Percentiles rank a stretch among this genome's conserved stretches.
Evolutionary conservation across 495 filamentous ascomycete species (phyloP).

Genomic region (Hypoxylon intermedium): DNA sequence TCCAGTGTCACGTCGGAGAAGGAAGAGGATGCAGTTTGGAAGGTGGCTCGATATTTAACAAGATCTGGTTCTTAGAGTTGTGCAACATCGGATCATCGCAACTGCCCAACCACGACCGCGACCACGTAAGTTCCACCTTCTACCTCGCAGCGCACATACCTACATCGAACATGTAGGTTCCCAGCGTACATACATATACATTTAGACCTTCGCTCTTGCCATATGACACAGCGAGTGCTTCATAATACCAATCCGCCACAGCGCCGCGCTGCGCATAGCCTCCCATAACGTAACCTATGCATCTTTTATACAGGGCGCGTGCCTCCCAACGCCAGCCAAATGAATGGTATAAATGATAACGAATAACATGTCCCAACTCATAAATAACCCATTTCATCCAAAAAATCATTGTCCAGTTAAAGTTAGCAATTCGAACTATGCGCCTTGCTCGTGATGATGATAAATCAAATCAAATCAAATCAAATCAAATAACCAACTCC

Average conservation of each 20-base stretch:
- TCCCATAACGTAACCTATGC: no score
- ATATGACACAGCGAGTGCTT: constrained; percentile 7
- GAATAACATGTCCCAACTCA: constrained; percentile 13
- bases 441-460: background rate
- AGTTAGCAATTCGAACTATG: constrained; percentile 12
- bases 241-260: constrained; percentile 1
- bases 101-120: constrained; percentile 21
- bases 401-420: background rate
- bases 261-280: constrained; percentile 28
- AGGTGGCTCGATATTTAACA: constrained; percentile 36
- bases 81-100: constrained; percentile 9
- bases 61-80: constrained; percentile 17
- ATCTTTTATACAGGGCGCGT: constrained; percentile 22
- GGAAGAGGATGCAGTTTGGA: constrained; percentile 14
- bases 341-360: constrained; percentile 30
- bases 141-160: background rate
- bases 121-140: constrained; percentile 27
- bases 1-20: constrained; percentile 10
- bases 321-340: constrained; percentile 25
- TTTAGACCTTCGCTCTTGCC: constrained; percentile 1
- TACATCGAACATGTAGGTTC: background rate
- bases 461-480: constrained; percentile 2
- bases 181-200: background rate
- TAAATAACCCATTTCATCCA: background rate
- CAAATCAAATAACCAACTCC: no score